These are phyloP conservation scores for Wickerhamomyces rabaulensis DNA, from an alignment of 805 yeast genomes.

Conservation along the genomic window DNA sequence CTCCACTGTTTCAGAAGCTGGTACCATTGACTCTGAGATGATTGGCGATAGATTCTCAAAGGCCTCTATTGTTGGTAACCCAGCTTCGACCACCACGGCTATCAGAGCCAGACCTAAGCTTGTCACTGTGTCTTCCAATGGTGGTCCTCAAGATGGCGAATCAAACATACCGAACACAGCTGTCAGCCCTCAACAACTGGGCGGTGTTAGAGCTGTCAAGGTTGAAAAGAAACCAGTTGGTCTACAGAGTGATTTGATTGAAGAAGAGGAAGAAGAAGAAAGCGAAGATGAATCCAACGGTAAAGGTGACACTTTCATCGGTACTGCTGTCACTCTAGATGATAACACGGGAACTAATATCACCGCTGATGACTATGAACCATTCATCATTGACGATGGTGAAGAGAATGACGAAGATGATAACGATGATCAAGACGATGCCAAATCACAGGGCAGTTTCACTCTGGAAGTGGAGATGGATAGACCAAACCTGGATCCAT, in stretches of 20 bases:
- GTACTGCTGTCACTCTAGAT: constrained; percentile 4
- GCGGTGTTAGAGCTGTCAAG: constrained; percentile 21
- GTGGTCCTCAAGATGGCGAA: constrained; percentile 8
- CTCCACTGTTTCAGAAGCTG: constrained; percentile 23
- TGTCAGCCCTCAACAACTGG: constrained; percentile 18
- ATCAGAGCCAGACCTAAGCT: constrained; percentile 70
- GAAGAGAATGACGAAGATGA: constrained; percentile 8
- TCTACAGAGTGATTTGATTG: constrained; percentile 12
- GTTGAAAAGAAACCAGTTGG: constrained; percentile 10
- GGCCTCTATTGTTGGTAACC: constrained; percentile 38
- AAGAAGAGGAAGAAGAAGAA: constrained; percentile 16
- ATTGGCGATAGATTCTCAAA: constrained; percentile 33
- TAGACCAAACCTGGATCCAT: constrained; percentile 14
- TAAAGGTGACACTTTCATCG: constrained; percentile 5
- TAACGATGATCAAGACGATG: constrained; percentile 6
- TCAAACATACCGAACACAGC: constrained; percentile 20
- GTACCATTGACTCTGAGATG: constrained; percentile 16
- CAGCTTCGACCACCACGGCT: constrained; percentile 54
- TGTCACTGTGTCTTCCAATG: constrained; percentile 38
- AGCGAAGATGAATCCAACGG: constrained; percentile 10
- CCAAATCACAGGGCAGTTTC: constrained; percentile 19
- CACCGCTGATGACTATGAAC: constrained; percentile 18
- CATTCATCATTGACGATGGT: constrained; percentile 22
- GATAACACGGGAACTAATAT: neutral
- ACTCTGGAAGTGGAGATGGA: constrained; percentile 23